phyloP scores from a whole-genome alignment of 768 basidiomycete species.

The Erythrobasidium yunnanense region DNA sequence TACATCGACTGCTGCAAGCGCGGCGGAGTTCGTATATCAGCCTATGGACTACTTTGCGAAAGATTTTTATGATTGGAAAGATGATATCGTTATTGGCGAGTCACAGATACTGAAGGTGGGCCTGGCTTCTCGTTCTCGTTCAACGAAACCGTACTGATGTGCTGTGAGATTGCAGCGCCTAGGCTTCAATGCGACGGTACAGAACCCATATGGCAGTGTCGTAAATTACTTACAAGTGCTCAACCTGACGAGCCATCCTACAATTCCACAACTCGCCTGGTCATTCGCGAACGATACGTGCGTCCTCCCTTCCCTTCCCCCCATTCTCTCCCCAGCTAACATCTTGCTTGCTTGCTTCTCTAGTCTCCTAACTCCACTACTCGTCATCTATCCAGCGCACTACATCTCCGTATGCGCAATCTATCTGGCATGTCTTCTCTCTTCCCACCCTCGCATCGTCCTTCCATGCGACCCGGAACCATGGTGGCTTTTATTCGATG shows the following conservation, averaged over 20 bases:
- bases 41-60: conserved; percentile 83
- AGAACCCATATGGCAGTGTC: conserved; percentile 82
- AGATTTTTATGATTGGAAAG: conserved; percentile 87
- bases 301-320: conserved; percentile 37
- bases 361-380: conserved; percentile 86
- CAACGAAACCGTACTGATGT: not conserved
- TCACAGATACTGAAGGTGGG: conserved; percentile 89
- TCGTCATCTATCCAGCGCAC: conserved; percentile 75
- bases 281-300: conserved; percentile 92
- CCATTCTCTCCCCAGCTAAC: not conserved
- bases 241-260: conserved; percentile 62
- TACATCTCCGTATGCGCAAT: conserved; percentile 85
- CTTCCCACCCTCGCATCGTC: conserved; percentile 51
- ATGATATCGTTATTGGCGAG: conserved; percentile 82
- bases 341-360: not conserved
- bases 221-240: conserved; percentile 88
- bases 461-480: conserved; percentile 60
- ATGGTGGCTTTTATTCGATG: conserved; percentile 95
- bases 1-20: not conserved
- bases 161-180: conserved; percentile 42
- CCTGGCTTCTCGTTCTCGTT: not conserved
- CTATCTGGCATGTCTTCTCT: conserved; percentile 61
- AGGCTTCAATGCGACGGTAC: conserved; percentile 87
- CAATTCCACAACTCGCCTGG: conserved; percentile 72
- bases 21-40: conserved; percentile 45